Evolutionary conservation across 257 asterid genomes (phyloP).

Genomic region (Eucommia ulmoides): DNA sequence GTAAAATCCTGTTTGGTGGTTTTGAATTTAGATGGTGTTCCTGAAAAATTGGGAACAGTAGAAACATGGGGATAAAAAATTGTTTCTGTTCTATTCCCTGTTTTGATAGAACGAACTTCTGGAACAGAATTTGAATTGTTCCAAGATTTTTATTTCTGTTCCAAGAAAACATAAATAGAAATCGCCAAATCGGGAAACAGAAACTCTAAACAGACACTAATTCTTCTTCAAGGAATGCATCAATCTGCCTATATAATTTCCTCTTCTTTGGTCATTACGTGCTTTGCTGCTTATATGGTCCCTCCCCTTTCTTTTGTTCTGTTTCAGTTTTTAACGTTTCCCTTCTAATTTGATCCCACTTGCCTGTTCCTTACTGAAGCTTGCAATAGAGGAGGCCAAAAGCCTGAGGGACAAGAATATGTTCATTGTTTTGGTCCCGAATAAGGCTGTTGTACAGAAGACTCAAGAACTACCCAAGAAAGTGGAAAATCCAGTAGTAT

Average conservation of each 20-base stretch:
- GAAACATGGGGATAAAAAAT: not conserved
- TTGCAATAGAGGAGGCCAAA: slow-evolving; percentile 71
- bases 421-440: slow-evolving; percentile 67
- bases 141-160: not conserved
- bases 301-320: not conserved
- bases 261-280: not conserved
- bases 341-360: not conserved
- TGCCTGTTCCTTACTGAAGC: slow-evolving; percentile 24
- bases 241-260: too few species aligned
- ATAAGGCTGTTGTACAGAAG: slow-evolving; percentile 52
- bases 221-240: too few species aligned
- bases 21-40: slow-evolving; percentile 1
- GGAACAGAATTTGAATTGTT: not conserved
- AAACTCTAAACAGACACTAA: not conserved
- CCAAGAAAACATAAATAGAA: too few species aligned
- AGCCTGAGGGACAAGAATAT: slow-evolving; percentile 63
- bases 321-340: not conserved
- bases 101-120: too few species aligned
- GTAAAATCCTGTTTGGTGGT: slow-evolving; percentile 18
- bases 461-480: slow-evolving; percentile 54
- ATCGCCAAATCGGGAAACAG: not conserved
- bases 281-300: not conserved
- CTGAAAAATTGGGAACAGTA: not conserved
- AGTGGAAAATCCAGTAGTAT: slow-evolving; percentile 33
- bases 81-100: too few species aligned